A percentile compares a stretch with the other conserved stretches of the same genome.
phyloP scores from a whole-genome alignment of 108 stramenopile genomes.

The Fragilaria crotonensis region DNA sequence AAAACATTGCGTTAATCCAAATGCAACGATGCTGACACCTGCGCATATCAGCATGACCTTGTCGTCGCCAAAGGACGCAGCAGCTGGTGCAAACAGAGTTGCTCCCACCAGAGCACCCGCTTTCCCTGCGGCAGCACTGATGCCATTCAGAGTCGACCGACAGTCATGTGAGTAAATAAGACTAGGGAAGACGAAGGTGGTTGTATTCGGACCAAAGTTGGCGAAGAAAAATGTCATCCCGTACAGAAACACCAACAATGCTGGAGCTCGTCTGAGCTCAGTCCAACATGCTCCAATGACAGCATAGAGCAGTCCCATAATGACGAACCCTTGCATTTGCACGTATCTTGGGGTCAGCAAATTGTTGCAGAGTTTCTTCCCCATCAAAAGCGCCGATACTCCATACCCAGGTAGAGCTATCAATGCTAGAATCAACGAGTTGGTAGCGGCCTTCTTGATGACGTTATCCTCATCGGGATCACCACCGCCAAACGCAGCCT shows the following conservation, averaged over 20 bases:
- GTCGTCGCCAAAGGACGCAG: conserved; percentile 46
- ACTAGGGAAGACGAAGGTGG: conserved; percentile 67
- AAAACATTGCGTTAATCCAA: conserved; percentile 38
- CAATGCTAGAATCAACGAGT: conserved; percentile 36
- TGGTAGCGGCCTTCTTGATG: conserved; percentile 14
- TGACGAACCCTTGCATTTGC: conserved; percentile 77
- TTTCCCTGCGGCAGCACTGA: conserved; percentile 78
- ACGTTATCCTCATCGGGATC: background rate
- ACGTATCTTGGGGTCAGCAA: conserved; percentile 70
- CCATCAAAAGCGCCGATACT: conserved; percentile 54
- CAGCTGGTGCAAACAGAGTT: conserved; percentile 60
- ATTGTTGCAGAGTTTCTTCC: conserved; percentile 16
- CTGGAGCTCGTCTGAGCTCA: conserved; percentile 32
- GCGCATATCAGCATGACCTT: conserved; percentile 70
- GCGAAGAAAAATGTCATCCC: conserved; percentile 82
- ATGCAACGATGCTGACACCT: conserved; percentile 51
- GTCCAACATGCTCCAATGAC: conserved; percentile 62
- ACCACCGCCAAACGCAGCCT: conserved; percentile 66
- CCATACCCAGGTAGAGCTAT: conserved; percentile 81
- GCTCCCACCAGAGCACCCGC: conserved; percentile 74
- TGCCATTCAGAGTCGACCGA: conserved; percentile 80
- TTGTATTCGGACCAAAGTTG: conserved; percentile 85
- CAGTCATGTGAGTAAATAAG: conserved; percentile 59
- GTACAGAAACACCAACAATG: conserved; percentile 50
- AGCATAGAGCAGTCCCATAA: conserved; percentile 62